Percentiles rank a stretch among this genome's conserved stretches.
Conservation (phyloP, 2,329 filamentous ascomycete genomes). For the Apiospora pterosperma region DNA sequence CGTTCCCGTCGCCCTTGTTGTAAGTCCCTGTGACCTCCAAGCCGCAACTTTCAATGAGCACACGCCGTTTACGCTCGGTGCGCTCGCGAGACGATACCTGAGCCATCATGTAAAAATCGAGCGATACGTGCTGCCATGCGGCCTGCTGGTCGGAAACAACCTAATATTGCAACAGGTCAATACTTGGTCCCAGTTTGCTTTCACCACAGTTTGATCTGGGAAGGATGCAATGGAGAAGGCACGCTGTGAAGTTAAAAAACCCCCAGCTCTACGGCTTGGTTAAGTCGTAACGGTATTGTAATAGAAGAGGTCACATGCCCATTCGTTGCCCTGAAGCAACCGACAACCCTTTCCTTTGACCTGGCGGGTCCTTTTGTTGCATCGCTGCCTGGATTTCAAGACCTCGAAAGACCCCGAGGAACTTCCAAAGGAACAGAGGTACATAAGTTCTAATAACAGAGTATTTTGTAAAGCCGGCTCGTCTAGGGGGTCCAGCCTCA, state of each 20-base stretch:
- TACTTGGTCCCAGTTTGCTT: neutral
- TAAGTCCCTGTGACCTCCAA: neutral
- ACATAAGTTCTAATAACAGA: neutral
- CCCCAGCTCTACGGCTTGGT: conserved; percentile 53
- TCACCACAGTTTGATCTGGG: neutral
- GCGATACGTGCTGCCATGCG: conserved; percentile 14
- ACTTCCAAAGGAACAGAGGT: neutral
- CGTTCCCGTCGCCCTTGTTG: neutral
- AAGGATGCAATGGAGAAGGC: neutral
- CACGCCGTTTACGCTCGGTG: conserved; percentile 14
- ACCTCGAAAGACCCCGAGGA: no score
- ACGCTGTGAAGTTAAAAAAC: neutral
- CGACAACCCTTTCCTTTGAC: neutral
- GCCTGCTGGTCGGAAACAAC: conserved; percentile 12
- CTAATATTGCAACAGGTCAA: neutral
- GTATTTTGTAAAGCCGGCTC: neutral
- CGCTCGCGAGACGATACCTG: conserved; percentile 12
- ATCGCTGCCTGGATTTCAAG: neutral
- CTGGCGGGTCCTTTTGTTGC: neutral
- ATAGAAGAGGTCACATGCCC: no score
- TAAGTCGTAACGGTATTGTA: no score
- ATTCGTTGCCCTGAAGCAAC: neutral
- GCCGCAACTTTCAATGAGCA: conserved; percentile 9
- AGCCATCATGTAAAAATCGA: conserved; percentile 18
- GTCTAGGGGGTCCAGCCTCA: neutral